Evolutionary conservation across 192 early-diverging fungal species (phyloP), one percentile per base, ranked within the genome.

Genomic region (Diversispora eburnea): DNA sequence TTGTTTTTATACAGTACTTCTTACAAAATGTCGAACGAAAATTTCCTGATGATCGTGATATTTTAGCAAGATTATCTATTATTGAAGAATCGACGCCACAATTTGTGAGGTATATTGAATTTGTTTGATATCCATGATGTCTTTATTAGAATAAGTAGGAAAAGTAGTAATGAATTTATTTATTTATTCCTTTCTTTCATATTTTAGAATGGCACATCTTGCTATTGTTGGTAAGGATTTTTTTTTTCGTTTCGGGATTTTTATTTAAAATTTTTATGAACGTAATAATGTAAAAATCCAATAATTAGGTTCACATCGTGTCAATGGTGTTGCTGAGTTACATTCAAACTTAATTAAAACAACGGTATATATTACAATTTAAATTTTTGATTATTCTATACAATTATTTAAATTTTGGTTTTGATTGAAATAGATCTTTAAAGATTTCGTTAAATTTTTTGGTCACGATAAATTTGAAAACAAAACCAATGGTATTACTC

Each of bases 401-500:
- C 22, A 42, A 52, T 20, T 3, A 33, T 33, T 5, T 25, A 9
- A 42, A 0, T 3, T 3, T 19, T 9, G 5, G 5, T 62, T 15
- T 59, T 61, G 3, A 2, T 20, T 19, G 39, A 13, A 48, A 57
- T 72, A 88, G 79, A 88, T 98, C 72, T 98, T 99, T 82, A 78
- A 84, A 69, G 96, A 97, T 80, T 98, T 98, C 81, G 92, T 96
- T 56, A 84, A 86, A 42, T 90, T 88, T 80, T 96, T 89, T 83
- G 96, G 95, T 52, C 82, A 80, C 13, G 88, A 89, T 52, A 93
- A 93, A 80, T 98, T 99, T 73, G 87, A 90, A 78, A 99, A 99
- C 86, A 96, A 96, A 79, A 99, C 97, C 73, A 99, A 99, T 78
- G 97, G 97, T 67, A 91, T 99, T 60, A 96, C 97, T 8, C 97